These are phyloP conservation scores for Russula compacta DNA, from an alignment of 768 basidiomycete genomes.

Conservation along the genomic window DNA sequence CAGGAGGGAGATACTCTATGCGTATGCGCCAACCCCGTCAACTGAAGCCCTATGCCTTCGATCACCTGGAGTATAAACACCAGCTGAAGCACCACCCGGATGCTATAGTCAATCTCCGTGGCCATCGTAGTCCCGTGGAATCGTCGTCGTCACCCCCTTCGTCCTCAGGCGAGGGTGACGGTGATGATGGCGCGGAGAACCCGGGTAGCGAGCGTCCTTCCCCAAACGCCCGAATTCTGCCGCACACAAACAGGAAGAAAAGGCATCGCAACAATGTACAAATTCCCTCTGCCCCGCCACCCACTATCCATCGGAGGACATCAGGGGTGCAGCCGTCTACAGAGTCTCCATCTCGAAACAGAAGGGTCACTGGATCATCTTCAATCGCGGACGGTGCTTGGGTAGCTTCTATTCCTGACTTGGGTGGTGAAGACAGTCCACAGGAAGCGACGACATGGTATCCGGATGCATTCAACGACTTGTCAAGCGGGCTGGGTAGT, in stretches of 20 bases:
- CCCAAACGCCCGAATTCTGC: background rate
- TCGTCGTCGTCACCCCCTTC: conserved; percentile 6
- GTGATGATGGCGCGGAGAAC: background rate
- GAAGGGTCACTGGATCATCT: background rate
- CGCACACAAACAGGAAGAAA: conserved; percentile 1
- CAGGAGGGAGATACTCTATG: conserved; percentile 38
- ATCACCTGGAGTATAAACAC: conserved; percentile 42
- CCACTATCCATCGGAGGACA: background rate
- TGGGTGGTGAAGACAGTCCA: background rate
- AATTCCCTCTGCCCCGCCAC: background rate
- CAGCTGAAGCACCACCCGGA: conserved; percentile 50
- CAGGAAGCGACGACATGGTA: background rate
- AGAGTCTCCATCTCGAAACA: background rate
- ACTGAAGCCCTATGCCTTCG: conserved; percentile 51
- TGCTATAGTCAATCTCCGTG: conserved; percentile 49
- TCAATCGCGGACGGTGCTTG: no score
- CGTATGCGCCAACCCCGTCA: conserved; percentile 49
- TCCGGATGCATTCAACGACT: conserved; percentile 6
- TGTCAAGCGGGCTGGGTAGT: background rate
- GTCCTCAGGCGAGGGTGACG: background rate
- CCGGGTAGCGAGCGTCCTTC: background rate
- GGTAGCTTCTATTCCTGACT: background rate
- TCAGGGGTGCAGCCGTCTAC: background rate
- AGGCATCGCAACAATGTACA: background rate
- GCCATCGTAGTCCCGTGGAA: conserved; percentile 25